phyloP scores from a whole-genome alignment of 345 rosid species.

The Firmiana major region DNA sequence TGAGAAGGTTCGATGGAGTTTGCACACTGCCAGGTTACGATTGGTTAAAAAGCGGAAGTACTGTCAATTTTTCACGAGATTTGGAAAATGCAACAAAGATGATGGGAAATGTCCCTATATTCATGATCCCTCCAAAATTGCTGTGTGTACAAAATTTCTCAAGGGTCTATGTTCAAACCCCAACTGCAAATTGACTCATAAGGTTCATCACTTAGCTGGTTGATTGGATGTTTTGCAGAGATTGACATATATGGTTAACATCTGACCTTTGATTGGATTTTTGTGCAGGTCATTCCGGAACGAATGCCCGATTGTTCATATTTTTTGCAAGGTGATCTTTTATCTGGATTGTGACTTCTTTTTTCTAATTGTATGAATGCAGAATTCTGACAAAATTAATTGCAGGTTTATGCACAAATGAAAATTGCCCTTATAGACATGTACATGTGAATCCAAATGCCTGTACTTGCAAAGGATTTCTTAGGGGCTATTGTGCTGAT shows the following conservation, averaged over 20 bases:
- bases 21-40: slow-evolving; percentile 84
- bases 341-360: slow-evolving; percentile 5
- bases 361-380: slow-evolving; percentile 20
- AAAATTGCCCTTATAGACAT: slow-evolving; percentile 80
- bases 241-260: slow-evolving; percentile 14
- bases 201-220: slow-evolving; percentile 47
- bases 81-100: slow-evolving; percentile 94
- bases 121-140: slow-evolving; percentile 89
- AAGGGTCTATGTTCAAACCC: slow-evolving; percentile 70
- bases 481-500: slow-evolving; percentile 87
- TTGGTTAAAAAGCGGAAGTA: slow-evolving; percentile 75
- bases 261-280: slow-evolving; percentile 18
- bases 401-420: slow-evolving; percentile 88
- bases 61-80: slow-evolving; percentile 95
- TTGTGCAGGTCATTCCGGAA: slow-evolving; percentile 86
- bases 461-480: slow-evolving; percentile 74
- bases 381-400: slow-evolving; percentile 19
- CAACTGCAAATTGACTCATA: slow-evolving; percentile 89
- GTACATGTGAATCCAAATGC: slow-evolving; percentile 88
- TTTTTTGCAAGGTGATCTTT: slow-evolving; percentile 71
- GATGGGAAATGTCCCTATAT: slow-evolving; percentile 88
- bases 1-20: slow-evolving; percentile 96
- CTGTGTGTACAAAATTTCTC: slow-evolving; percentile 90
- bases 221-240: slow-evolving; percentile 8
- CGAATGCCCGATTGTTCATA: slow-evolving; percentile 98